A percentile compares a stretch with the other conserved stretches of the same genome.
phyloP scores from a whole-genome alignment of 2,329 filamentous ascomycete species.

The Verticillium dahliae region DNA sequence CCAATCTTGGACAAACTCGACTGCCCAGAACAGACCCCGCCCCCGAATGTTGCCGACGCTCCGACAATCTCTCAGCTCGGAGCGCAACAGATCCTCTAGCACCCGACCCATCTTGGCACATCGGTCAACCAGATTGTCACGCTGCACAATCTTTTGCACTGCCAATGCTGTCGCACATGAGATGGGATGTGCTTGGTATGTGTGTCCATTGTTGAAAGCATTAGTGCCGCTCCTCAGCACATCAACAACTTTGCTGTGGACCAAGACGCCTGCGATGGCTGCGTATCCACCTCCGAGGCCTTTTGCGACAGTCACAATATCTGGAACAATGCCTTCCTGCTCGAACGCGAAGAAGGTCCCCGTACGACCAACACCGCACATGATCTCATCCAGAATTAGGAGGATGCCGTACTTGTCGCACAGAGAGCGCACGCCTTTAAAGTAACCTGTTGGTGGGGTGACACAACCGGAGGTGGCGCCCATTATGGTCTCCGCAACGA shows the following conservation, averaged over 20 bases:
- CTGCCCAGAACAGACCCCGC: conserved; percentile 36
- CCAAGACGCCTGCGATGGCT: conserved; percentile 48
- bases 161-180: conserved; percentile 19
- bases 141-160: conserved; percentile 24
- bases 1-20: conserved; percentile 37
- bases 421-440: conserved; percentile 43
- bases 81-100: conserved; percentile 19
- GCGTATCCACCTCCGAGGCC: conserved; percentile 51
- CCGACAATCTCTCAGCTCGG: conserved; percentile 18
- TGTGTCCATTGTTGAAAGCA: conserved; percentile 16
- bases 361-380: conserved; percentile 60
- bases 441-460: conserved; percentile 44
- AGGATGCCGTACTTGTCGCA: conserved; percentile 50
- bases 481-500: conserved; percentile 62
- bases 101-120: conserved; percentile 21
- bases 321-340: conserved; percentile 42
- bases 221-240: conserved; percentile 38
- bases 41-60: conserved; percentile 34
- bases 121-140: conserved; percentile 24
- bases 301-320: conserved; percentile 54
- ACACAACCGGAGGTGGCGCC: conserved; percentile 47
- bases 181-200: conserved; percentile 19
- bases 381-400: conserved; percentile 55
- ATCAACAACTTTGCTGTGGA: conserved; percentile 42
- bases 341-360: conserved; percentile 60